Evolutionary conservation across 2,329 filamentous ascomycete genomes (phyloP).

Genomic region (Pseudocercospora vitis): DNA sequence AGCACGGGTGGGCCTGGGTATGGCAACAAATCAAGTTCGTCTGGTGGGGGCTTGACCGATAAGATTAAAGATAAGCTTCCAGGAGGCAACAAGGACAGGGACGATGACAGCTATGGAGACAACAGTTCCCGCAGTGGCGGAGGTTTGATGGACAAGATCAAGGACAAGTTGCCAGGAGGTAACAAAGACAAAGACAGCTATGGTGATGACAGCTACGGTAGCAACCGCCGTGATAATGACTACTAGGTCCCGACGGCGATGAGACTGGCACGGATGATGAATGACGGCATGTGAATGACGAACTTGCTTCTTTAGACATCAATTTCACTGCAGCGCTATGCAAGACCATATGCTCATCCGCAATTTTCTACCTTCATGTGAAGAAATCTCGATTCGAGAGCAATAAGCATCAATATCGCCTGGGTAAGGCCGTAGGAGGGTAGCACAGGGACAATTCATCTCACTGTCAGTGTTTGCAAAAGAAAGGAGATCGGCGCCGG

Average conservation of each 20-base stretch:
- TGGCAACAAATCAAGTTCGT: constrained; percentile 12
- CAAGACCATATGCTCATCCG: no score
- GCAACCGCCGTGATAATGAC: constrained; percentile 6
- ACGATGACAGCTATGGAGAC: constrained; percentile 15
- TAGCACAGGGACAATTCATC: no score
- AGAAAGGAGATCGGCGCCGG: no score
- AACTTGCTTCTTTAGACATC: background rate
- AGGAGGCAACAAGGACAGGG: constrained; percentile 8
- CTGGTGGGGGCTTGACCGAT: constrained; percentile 9
- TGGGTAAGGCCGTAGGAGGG: no score
- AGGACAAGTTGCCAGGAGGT: constrained; percentile 12
- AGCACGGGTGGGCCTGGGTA: constrained; percentile 13
- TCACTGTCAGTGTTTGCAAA: no score
- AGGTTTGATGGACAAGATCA: constrained; percentile 19
- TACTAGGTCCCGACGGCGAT: constrained; percentile 2
- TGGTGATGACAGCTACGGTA: constrained; percentile 11
- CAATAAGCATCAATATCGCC: no score
- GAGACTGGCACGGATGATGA: background rate
- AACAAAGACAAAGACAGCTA: constrained; percentile 13
- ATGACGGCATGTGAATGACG: background rate
- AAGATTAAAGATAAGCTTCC: constrained; percentile 50
- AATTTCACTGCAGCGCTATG: background rate
- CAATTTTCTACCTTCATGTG: no score
- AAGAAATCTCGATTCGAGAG: no score
- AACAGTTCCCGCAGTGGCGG: constrained; percentile 2